Base-by-base conservation (phyloP, 768 basidiomycete genomes). In the Crassisporium funariophilum region DNA sequence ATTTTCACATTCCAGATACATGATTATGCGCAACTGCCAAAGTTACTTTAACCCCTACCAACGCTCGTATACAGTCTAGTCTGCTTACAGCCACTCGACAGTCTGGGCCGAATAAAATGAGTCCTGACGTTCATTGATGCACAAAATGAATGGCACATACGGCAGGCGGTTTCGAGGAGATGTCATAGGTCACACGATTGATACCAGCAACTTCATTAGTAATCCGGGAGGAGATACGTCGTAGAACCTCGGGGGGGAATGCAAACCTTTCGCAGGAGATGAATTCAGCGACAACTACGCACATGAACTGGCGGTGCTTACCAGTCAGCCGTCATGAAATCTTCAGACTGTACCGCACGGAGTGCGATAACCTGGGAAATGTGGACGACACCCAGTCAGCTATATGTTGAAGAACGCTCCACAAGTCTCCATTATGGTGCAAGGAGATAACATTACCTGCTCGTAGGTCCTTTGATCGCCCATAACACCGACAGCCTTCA, bases 271-370 rank as follows among this genome's bases (percentile, higher is more conserved):
- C n/a, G n/a, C n/a, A n/a, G n/a, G n/a, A n/a, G n/a, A n/a, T n/a
- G n/a, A n/a, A n/a, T n/a, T n/a, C n/a, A n/a, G n/a, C n/a, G n/a
- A n/a, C 27, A 29, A 31, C 29, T 5, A n/a, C 40, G 33, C 36
- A 29, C 44, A 50, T 48, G 44, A 50, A 43, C n/a, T n/a, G n/a
- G n/a, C n/a, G 37, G 48, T 35, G 63, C 81, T 34, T 61, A 93
- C 95, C 95, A 98, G 65, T 98, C 95, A 25, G 97, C 97, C 11
- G 97, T 99, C 97, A 99, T 99, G 64, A 99, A 99, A 67, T 99
- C 97, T 64, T 98, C 95, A n/a, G 94, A 86, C 63, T 91, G 87
- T 7, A 98, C 95, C 2, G 97, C 97, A 41, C 97, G 83, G 43
- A 99, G 75, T 1, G 92, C 91, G 47, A 98, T 91, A 39, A 99